Conservation (phyloP, 768 basidiomycete species). For the Lyophyllum semitale region DNA sequence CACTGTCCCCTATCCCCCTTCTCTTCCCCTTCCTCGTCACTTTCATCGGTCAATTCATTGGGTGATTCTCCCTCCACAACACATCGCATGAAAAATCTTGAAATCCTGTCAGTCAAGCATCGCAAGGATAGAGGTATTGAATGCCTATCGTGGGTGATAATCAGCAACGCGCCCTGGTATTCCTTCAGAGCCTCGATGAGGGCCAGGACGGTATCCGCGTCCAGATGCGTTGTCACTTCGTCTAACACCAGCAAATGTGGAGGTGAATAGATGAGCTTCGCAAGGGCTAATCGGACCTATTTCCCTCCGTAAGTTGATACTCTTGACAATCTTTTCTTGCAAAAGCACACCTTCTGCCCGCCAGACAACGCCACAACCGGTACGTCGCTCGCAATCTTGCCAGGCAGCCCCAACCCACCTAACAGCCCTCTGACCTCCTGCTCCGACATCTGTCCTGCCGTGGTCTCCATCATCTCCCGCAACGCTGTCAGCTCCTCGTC, state of each 20-base stretch:
- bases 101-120: not conserved
- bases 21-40: slow-evolving; percentile 17
- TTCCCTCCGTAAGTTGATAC: not conserved
- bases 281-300: slow-evolving; percentile 61
- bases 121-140: too few species aligned
- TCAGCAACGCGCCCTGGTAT: slow-evolving; percentile 56
- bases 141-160: slow-evolving; percentile 63
- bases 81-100: slow-evolving; percentile 28
- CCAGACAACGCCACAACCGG: slow-evolving; percentile 49
- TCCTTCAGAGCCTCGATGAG: slow-evolving; percentile 51
- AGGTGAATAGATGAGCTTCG: slow-evolving; percentile 50
- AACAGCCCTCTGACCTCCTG: slow-evolving; percentile 40
- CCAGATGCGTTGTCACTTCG: slow-evolving; percentile 74
- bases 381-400: slow-evolving; percentile 43
- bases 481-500: slow-evolving; percentile 18
- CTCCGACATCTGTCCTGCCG: slow-evolving; percentile 30
- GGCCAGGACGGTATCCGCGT: slow-evolving; percentile 58
- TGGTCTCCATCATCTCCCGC: slow-evolving; percentile 19
- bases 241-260: slow-evolving; percentile 58
- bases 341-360: slow-evolving; percentile 48
- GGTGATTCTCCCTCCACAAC: slow-evolving; percentile 27
- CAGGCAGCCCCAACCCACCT: slow-evolving; percentile 44
- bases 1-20: slow-evolving; percentile 14
- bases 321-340: not conserved
- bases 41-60: slow-evolving; percentile 14